These are phyloP conservation scores for Torrubiella hemipterigena DNA, from an alignment of 2,329 filamentous ascomycete genomes.

Conservation along the genomic window DNA sequence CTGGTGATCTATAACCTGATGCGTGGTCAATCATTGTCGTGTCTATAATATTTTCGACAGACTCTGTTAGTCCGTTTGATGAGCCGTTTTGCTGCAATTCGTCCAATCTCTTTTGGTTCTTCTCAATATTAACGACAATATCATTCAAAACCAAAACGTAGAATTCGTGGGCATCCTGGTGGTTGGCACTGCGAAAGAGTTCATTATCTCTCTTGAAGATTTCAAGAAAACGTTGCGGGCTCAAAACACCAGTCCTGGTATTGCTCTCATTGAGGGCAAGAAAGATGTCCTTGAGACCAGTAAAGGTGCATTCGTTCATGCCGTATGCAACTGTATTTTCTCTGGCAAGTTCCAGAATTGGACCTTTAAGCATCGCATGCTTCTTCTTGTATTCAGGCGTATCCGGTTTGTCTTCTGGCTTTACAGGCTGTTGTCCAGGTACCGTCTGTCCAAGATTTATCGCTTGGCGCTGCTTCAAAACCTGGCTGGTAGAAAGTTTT, in stretches of 20 bases:
- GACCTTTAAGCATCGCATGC: conserved; percentile 76
- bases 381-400: conserved; percentile 98
- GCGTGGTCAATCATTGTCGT: conserved; percentile 22
- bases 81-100: conserved; percentile 30
- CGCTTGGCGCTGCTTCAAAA: conserved; percentile 42
- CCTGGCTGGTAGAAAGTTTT: conserved; percentile 43
- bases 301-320: conserved; percentile 93
- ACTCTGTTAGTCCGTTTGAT: conserved; percentile 34
- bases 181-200: conserved; percentile 94
- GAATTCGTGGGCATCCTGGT: conserved; percentile 97
- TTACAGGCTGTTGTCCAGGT: conserved; percentile 38
- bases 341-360: conserved; percentile 72
- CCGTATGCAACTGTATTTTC: conserved; percentile 72
- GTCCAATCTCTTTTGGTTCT: conserved; percentile 58
- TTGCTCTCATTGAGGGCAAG: conserved; percentile 73
- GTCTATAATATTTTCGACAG: conserved; percentile 29
- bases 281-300: conserved; percentile 91
- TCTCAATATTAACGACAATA: conserved; percentile 86
- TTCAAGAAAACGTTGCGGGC: conserved; percentile 85
- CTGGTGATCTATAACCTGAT: conserved; percentile 40
- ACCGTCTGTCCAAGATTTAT: conserved; percentile 41
- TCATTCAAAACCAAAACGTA: conserved; percentile 91
- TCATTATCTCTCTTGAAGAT: conserved; percentile 91
- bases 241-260: conserved; percentile 78
- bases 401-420: conserved; percentile 87